Evolutionary conservation across 768 basidiomycete species (phyloP).

Genomic region (Glaciozyma martinii): DNA sequence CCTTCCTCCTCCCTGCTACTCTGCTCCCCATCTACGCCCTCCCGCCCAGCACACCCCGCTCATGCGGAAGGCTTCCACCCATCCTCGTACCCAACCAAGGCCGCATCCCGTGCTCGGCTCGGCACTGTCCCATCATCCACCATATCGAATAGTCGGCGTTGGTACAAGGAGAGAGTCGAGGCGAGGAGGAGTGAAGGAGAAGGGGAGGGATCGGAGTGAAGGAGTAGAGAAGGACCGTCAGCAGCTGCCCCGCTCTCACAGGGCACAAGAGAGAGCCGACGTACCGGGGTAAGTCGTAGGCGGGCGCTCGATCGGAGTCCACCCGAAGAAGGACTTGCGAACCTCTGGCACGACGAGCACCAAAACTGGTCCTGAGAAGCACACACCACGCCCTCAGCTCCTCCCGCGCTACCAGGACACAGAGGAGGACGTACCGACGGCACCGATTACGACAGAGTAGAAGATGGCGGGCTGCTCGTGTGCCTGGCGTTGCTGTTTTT

Average conservation of each 20-base stretch:
- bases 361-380: slow-evolving; percentile 27
- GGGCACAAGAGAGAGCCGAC: neutral
- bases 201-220: neutral
- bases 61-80: slow-evolving; percentile 28
- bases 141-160: neutral
- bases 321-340: slow-evolving; percentile 33
- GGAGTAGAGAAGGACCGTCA: neutral
- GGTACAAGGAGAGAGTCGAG: no score
- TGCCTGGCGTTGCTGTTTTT: slow-evolving; percentile 25
- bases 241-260: neutral
- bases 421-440: slow-evolving; percentile 17
- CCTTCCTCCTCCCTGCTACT: neutral
- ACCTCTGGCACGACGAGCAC: slow-evolving; percentile 33
- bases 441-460: slow-evolving; percentile 23
- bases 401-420: no score
- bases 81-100: slow-evolving; percentile 34
- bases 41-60: neutral
- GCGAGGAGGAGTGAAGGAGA: neutral
- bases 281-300: slow-evolving; percentile 35
- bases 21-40: neutral
- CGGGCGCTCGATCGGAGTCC: slow-evolving; percentile 26
- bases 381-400: neutral
- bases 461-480: slow-evolving; percentile 33
- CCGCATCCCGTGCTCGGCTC: slow-evolving; percentile 28
- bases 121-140: slow-evolving; percentile 23